Percentiles rank a stretch among this genome's conserved stretches.
Conservation (phyloP, 495 filamentous ascomycete genomes). For the Zalerion maritima region DNA sequence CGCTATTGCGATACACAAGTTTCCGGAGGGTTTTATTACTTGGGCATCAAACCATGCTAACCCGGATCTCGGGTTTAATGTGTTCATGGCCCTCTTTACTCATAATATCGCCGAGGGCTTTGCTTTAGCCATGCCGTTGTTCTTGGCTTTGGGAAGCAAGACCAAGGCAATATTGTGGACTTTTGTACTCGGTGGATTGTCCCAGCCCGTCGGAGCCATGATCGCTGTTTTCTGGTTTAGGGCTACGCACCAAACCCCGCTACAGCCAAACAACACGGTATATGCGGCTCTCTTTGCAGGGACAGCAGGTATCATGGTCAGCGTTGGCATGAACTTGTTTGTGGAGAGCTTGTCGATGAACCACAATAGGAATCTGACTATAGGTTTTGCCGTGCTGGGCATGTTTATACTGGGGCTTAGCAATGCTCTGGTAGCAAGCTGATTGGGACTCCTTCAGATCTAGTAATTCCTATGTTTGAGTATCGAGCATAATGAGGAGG, state of each 20-base stretch:
- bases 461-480: too few relatives aligned
- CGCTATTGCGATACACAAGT: conserved; percentile 91
- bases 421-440: conserved; percentile 69
- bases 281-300: conserved; percentile 85
- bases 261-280: conserved; percentile 47
- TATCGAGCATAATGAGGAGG: too few relatives aligned
- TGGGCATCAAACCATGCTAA: conserved; percentile 96
- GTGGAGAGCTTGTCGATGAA: conserved; percentile 69
- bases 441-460: too few relatives aligned
- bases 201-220: conserved; percentile 73
- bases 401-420: conserved; percentile 83
- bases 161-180: conserved; percentile 72
- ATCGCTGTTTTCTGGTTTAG: conserved; percentile 76
- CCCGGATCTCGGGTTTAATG: conserved; percentile 68
- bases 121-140: conserved; percentile 80
- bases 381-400: conserved; percentile 72
- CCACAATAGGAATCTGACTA: conserved; percentile 66
- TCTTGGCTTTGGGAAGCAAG: conserved; percentile 67
- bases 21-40: conserved; percentile 96
- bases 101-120: conserved; percentile 98
- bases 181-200: conserved; percentile 66
- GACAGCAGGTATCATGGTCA: conserved; percentile 89
- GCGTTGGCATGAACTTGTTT: conserved; percentile 79
- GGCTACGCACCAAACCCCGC: conserved; percentile 33
- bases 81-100: conserved; percentile 91